Conservation (phyloP, 352 stramenopile species). For the Phytopythium cucurbitacearum region DNA sequence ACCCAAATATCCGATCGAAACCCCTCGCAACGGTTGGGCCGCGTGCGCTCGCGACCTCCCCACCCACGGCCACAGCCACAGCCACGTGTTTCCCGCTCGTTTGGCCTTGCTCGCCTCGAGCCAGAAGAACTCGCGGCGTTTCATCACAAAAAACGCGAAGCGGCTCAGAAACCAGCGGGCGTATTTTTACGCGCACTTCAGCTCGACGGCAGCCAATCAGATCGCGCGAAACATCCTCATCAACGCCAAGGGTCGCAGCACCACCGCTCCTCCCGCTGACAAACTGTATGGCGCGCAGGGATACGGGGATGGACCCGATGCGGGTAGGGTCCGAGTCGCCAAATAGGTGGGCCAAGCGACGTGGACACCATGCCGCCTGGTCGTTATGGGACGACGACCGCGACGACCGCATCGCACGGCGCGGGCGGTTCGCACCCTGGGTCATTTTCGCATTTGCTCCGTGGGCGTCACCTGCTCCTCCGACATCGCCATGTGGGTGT, state of each 20-base stretch:
- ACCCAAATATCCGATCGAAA: background rate
- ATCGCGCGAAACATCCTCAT: background rate
- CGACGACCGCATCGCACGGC: too few species aligned
- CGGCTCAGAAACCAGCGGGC: too few species aligned
- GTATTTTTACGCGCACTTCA: conserved; percentile 3
- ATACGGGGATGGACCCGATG: background rate
- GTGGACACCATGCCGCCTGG: background rate
- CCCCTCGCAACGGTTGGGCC: too few species aligned
- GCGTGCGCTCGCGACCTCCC: too few species aligned
- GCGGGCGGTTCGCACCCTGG: background rate
- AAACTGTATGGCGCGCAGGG: background rate
- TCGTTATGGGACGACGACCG: background rate
- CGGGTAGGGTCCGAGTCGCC: too few species aligned
- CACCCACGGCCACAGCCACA: too few species aligned
- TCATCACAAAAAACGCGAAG: too few species aligned
- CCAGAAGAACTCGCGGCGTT: background rate
- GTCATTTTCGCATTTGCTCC: conserved; percentile 30
- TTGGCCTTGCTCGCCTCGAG: too few species aligned
- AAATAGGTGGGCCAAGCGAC: too few species aligned
- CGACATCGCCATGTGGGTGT: conserved; percentile 60
- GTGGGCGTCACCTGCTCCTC: conserved; percentile 5
- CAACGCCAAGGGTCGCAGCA: background rate
- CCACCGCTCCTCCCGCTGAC: background rate
- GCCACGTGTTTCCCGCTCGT: too few species aligned
- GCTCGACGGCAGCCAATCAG: conserved; percentile 1